Percentiles rank a stretch among this genome's conserved stretches.
Conservation (phyloP, 495 filamentous ascomycete species). For the Sphaerosporella brunnea region DNA sequence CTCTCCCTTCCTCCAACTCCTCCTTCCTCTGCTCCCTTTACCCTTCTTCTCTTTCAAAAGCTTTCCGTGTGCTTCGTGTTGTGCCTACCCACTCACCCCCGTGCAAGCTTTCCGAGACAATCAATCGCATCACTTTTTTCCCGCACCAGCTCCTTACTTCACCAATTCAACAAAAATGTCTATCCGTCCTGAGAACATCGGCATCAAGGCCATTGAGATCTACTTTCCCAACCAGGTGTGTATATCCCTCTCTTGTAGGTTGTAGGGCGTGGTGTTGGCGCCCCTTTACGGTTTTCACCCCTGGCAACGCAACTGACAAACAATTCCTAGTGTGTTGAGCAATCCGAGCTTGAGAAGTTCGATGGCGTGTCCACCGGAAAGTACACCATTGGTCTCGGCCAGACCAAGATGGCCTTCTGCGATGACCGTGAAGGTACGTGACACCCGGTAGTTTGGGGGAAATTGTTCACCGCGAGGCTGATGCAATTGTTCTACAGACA, state of each 20-base stretch:
- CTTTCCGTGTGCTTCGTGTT: too few relatives aligned
- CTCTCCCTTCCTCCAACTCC: background rate
- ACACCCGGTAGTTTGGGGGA: background rate
- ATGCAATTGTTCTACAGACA: slow-evolving; percentile 41
- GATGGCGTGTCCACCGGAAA: slow-evolving; percentile 89
- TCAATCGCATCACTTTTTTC: background rate
- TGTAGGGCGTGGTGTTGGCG: too few relatives aligned
- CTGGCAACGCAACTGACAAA: background rate
- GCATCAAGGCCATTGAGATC: slow-evolving; percentile 99
- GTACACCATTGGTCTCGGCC: slow-evolving; percentile 97
- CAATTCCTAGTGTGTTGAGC: slow-evolving; percentile 69
- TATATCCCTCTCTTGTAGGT: slow-evolving; percentile 6
- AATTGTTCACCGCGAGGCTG: slow-evolving; percentile 4
- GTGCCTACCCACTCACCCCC: background rate
- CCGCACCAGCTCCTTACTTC: background rate
- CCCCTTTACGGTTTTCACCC: too few relatives aligned
- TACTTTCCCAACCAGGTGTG: slow-evolving; percentile 93
- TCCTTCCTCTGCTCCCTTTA: slow-evolving; percentile 5
- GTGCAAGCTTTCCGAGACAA: background rate
- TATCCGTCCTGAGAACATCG: slow-evolving; percentile 81
- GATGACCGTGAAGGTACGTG: slow-evolving; percentile 88
- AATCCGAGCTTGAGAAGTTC: slow-evolving; percentile 90
- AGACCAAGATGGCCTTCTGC: slow-evolving; percentile 99
- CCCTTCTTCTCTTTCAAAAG: slow-evolving; percentile 1
- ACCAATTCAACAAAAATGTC: slow-evolving; percentile 45